phyloP scores from a whole-genome alignment of 2,329 filamentous ascomycete species.

The Trichophyton verrucosum region DNA sequence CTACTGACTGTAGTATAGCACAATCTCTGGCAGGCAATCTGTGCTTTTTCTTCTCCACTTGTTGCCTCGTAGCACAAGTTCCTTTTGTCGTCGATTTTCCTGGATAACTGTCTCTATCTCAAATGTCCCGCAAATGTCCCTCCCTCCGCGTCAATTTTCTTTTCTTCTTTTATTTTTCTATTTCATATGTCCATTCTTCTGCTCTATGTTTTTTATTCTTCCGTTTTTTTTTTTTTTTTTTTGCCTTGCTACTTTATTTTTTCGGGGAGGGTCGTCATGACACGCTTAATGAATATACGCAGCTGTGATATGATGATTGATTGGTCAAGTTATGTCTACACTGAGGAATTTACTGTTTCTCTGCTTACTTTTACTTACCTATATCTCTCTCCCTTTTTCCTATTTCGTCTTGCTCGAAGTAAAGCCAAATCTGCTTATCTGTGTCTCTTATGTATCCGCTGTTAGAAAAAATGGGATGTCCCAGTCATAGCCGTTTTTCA shows the following conservation, averaged over 20 bases:
- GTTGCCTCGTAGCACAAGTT: neutral
- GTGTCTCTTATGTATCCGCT: neutral
- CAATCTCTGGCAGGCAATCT: neutral
- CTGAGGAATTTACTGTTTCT: neutral
- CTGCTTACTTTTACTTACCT: neutral
- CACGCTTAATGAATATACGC: slow-evolving; percentile 2
- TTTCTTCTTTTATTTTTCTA: neutral
- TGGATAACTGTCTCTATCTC: neutral
- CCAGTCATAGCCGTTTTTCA: neutral
- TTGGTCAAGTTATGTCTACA: neutral
- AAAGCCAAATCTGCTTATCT: neutral
- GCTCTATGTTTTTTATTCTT: neutral
- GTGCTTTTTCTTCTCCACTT: neutral
- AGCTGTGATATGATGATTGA: neutral
- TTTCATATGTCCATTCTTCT: neutral
- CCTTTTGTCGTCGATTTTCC: neutral
- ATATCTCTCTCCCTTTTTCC: neutral
- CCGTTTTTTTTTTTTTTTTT: neutral
- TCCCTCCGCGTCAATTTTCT: neutral
- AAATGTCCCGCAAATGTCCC: neutral
- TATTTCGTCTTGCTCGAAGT: neutral
- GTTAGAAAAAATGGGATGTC: neutral
- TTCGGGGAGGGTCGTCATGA: neutral
- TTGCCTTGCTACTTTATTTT: neutral
- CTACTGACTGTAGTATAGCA: neutral